Base-by-base conservation (phyloP, 75 land plant genomes). In the Pinus tabuliformis region DNA sequence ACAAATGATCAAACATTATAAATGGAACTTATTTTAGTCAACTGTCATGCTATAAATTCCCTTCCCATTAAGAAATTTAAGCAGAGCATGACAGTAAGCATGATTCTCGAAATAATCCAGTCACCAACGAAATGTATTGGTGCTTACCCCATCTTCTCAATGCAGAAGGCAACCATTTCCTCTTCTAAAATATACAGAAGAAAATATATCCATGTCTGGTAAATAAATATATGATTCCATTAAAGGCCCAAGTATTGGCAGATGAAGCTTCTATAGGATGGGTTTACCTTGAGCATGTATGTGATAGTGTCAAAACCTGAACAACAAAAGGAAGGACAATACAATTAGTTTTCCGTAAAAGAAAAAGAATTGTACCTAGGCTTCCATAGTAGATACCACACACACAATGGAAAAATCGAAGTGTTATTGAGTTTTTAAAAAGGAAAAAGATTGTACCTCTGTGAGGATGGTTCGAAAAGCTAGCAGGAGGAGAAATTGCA, bases 261-360 rank as follows among this genome's bases (percentile, higher is more conserved):
- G 5, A 15, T 58, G 59, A 5, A 16, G 4, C 6, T 8, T 28
- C 26, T 24, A 0, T 22, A 24, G 1, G 15, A 71, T n/a, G n/a
- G 9, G 30, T 4, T 13, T 49, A 89, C 91, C 89, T 86, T 76
- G 16, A 89, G 82, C 91, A 89, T 89, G 80, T 89, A 89, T 2
- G 91, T 87, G 17, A 89, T 89, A 16, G 91, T 89, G 76, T 89
- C 91, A 80, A 89, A 89, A 7, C 91, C 87, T 86, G 87, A 54
- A 74, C 15, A 72, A 28, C 11, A 15, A 77, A n/a, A 76, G 13
- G 13, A 58, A 75, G 15, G 14, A 21, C 16, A 16, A 28, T 30
- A 75, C 33, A 11, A 7, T 22, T 39, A 18, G 3, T 33, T 21
- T 36, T 15, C 21, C 14, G 21, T 65, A 68, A 36, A 33, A 42